A percentile compares a stretch with the other conserved stretches of the same genome.
Evolutionary conservation across 768 basidiomycete genomes (phyloP).

Genomic region (Cyathus striatus): DNA sequence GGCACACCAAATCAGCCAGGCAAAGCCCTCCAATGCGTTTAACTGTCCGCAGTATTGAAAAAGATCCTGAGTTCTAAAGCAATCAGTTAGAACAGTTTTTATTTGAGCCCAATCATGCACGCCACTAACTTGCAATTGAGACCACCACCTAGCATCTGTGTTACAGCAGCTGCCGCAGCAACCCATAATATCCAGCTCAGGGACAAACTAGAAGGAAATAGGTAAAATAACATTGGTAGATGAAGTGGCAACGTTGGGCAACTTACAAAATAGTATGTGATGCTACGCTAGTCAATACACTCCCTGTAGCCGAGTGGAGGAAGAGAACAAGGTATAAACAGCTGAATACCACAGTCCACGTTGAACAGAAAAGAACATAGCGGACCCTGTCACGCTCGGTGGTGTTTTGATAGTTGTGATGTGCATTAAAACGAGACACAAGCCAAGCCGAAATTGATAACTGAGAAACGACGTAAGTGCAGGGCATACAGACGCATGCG

Average conservation of each 20-base stretch:
- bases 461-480: conserved; percentile 23
- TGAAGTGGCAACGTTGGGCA: conserved; percentile 1
- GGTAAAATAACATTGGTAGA: conserved; percentile 1
- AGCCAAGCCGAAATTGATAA: conserved; percentile 73
- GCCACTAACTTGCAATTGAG: conserved; percentile 58
- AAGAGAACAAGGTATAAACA: conserved; percentile 51
- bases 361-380: conserved; percentile 65
- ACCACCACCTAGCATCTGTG: conserved; percentile 60
- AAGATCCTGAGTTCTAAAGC: conserved; percentile 28
- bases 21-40: conserved; percentile 70
- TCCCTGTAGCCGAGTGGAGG: conserved; percentile 41
- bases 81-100: not conserved
- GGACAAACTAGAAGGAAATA: conserved; percentile 37
- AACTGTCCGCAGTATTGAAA: conserved; percentile 71
- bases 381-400: conserved; percentile 58
- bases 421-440: conserved; percentile 50
- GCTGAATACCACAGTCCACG: conserved; percentile 63
- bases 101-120: conserved; percentile 1
- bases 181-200: conserved; percentile 80
- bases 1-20: conserved; percentile 76
- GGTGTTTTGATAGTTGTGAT: conserved; percentile 43
- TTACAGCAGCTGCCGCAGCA: conserved; percentile 67
- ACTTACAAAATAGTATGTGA: conserved; percentile 64
- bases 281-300: conserved; percentile 52
- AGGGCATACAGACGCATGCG: not conserved